Base-by-base conservation (phyloP, 805 yeast species). In the Scheffersomyces lignosus region DNA sequence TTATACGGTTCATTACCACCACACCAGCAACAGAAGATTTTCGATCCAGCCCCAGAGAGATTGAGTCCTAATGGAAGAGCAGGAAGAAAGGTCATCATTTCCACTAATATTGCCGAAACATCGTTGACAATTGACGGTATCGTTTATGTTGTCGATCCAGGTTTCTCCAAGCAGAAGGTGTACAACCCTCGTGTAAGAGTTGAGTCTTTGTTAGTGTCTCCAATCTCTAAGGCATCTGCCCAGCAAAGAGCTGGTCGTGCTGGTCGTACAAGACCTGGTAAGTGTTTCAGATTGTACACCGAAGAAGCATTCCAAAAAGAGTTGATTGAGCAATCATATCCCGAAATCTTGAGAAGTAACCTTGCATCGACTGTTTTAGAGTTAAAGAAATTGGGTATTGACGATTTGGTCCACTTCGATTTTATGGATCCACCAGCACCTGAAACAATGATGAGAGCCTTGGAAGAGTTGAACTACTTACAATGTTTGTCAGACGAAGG, bases 391-490 rank as follows among this genome's bases (percentile, higher is more conserved):
- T 76, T 93, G 46, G 98, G 98, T 10, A 77, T 91, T 46, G 96
- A 93, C 58, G 98, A 91, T 66, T 77, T 91, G 54, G 99, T 93
- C 27, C 98, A 91, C 65, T 91, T 91, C 57, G 99, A 93, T 61
- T 91, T 93, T 58, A 91, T 91, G 96, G 99, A 91, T 58, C 98
- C 99, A 5, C 99, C 99, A 10, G 98, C 98, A 2, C 99, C 99
- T 7, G 99, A 91, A 64, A 93, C 99, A 5, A 93, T 91, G 99
- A 93, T 93, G 99, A 77, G 99, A 60, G 98, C 98, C 0, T 70
- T 91, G 45, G 99, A 91, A 62, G 99, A 91, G 62, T 74, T 91
- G 54, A 90, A 93, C 58, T 93, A 88, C 58, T 70, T 91, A 44
- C 82, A 84, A 15, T 93, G 97, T 67, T 73, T 91, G 36, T 87